phyloP scores from a whole-genome alignment of 495 filamentous ascomycete species.

The Neurospora africana region DNA sequence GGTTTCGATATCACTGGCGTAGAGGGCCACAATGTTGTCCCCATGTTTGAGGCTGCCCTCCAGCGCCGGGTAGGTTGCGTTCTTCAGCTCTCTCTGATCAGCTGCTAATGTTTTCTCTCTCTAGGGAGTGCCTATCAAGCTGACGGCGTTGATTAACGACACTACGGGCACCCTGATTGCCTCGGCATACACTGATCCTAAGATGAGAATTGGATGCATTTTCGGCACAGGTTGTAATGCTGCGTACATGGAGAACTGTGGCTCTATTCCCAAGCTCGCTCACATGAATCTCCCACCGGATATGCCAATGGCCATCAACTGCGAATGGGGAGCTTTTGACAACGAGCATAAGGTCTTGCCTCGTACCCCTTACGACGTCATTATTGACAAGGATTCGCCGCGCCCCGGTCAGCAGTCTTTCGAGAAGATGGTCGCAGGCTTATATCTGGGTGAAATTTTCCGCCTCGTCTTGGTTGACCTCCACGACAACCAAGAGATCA shows the following conservation, averaged over 20 bases:
- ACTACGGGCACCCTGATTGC: slow-evolving; percentile 99
- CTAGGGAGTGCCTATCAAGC: slow-evolving; percentile 82
- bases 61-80: slow-evolving; percentile 53
- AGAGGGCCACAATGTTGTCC: slow-evolving; percentile 89
- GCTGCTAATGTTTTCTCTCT: slow-evolving; percentile 5
- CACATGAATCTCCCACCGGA: slow-evolving; percentile 86
- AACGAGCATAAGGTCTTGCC: slow-evolving; percentile 92
- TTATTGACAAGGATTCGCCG: slow-evolving; percentile 86
- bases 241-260: slow-evolving; percentile 91
- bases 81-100: background rate
- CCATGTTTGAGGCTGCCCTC: slow-evolving; percentile 78
- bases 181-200: slow-evolving; percentile 84
- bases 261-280: slow-evolving; percentile 85
- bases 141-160: slow-evolving; percentile 91
- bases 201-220: slow-evolving; percentile 92
- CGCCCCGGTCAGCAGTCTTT: slow-evolving; percentile 93
- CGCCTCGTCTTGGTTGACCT: slow-evolving; percentile 81
- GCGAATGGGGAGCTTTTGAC: slow-evolving; percentile 97
- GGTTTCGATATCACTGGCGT: slow-evolving; percentile 96
- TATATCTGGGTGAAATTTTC: slow-evolving; percentile 94
- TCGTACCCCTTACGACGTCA: slow-evolving; percentile 70
- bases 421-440: slow-evolving; percentile 95
- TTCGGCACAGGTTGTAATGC: slow-evolving; percentile 98
- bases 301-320: slow-evolving; percentile 95
- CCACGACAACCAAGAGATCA: slow-evolving; percentile 60